Percentiles rank a stretch among this genome's conserved stretches.
Conservation (phyloP, 805 yeast genomes). For the Metschnikowia bowlesiae region DNA sequence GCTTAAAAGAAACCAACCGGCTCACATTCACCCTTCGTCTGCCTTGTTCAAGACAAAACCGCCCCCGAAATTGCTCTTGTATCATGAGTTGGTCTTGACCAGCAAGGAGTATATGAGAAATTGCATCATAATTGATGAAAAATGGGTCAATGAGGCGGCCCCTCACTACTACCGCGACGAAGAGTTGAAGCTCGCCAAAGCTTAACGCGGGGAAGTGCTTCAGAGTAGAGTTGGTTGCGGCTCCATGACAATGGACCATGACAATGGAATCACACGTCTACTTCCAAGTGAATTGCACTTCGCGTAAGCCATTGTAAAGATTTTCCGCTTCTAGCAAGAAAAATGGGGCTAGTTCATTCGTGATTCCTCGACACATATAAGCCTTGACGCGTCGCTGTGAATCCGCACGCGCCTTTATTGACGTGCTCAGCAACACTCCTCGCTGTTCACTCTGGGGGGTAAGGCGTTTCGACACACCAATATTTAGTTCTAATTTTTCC, state of each 20-base stretch:
- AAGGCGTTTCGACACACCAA: not conserved
- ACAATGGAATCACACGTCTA: too few species aligned
- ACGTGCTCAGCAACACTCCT: not conserved
- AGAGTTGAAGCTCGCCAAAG: slow-evolving; percentile 18
- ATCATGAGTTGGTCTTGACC: slow-evolving; percentile 80
- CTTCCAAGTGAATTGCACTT: too few species aligned
- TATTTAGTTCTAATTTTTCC: not conserved
- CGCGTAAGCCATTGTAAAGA: not conserved
- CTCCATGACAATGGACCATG: too few species aligned
- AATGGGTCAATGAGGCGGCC: slow-evolving; percentile 72
- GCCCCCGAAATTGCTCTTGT: slow-evolving; percentile 69
- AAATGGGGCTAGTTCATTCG: not conserved
- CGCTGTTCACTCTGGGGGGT: not conserved
- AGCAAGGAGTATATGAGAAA: slow-evolving; percentile 85
- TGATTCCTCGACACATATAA: not conserved
- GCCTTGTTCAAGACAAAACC: slow-evolving; percentile 60
- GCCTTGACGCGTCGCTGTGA: not conserved
- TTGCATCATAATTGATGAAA: slow-evolving; percentile 66
- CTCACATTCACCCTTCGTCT: slow-evolving; percentile 83
- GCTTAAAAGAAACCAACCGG: slow-evolving; percentile 64
- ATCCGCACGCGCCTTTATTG: not conserved
- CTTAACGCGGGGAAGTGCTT: not conserved
- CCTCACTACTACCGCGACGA: slow-evolving; percentile 48
- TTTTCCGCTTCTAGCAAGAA: not conserved
- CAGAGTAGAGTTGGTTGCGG: not conserved